Percentiles rank a stretch among this genome's conserved stretches.
These are phyloP conservation scores for Exsudoporus frostii DNA, from an alignment of 768 basidiomycete genomes.

Conservation along the genomic window DNA sequence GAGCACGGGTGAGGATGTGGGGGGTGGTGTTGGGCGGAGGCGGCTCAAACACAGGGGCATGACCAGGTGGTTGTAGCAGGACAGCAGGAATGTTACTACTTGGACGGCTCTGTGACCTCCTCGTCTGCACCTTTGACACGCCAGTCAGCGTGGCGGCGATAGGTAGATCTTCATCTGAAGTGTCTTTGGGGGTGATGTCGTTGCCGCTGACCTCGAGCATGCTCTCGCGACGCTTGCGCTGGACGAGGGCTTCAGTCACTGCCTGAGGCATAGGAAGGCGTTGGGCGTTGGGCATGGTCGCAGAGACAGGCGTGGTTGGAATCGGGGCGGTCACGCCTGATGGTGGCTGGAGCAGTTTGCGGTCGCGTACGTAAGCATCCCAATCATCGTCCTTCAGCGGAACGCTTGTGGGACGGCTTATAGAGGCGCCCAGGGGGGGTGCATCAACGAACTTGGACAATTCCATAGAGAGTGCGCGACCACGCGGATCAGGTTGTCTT, in stretches of 20 bases:
- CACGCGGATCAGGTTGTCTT: slow-evolving; percentile 64
- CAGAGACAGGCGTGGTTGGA: slow-evolving; percentile 47
- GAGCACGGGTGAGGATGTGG: slow-evolving; percentile 21
- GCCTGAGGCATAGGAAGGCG: slow-evolving; percentile 63
- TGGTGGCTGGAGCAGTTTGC: slow-evolving; percentile 82
- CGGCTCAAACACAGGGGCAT: slow-evolving; percentile 27
- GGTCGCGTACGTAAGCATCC: slow-evolving; percentile 82
- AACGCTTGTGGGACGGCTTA: slow-evolving; percentile 67
- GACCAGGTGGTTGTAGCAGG: slow-evolving; percentile 29
- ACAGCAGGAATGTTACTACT: slow-evolving; percentile 27
- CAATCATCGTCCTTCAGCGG: slow-evolving; percentile 77
- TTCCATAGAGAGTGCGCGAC: slow-evolving; percentile 72
- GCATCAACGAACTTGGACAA: slow-evolving; percentile 46
- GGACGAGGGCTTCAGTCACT: slow-evolving; percentile 69
- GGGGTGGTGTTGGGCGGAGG: slow-evolving; percentile 19
- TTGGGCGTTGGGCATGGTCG: slow-evolving; percentile 32
- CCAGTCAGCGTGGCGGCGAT: slow-evolving; percentile 25
- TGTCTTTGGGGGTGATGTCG: slow-evolving; percentile 31
- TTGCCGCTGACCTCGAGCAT: slow-evolving; percentile 46
- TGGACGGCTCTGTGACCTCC: slow-evolving; percentile 17
- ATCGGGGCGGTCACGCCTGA: slow-evolving; percentile 80
- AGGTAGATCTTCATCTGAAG: slow-evolving; percentile 34
- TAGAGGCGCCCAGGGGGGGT: slow-evolving; percentile 47
- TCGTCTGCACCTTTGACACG: slow-evolving; percentile 11
- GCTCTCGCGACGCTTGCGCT: slow-evolving; percentile 71